Evolutionary conservation across 1,139 yeast genomes (phyloP), one percentile per base, ranked within the genome.

Genomic region (Saccharomyces hybrid): DNA sequence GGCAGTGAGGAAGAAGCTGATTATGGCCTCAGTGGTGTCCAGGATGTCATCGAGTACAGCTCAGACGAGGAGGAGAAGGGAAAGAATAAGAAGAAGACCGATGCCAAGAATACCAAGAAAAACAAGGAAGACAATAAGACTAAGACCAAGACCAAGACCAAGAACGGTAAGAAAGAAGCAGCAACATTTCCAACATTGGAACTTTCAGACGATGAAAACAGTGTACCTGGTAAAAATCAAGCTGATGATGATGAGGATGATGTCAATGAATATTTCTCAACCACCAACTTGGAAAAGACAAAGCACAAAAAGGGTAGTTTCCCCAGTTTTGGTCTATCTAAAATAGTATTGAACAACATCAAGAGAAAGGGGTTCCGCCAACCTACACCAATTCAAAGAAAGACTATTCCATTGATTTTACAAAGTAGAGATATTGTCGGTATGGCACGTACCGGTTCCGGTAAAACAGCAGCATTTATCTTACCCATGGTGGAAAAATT

Each of bases 401-500:
- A 91, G 68, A 85, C 99, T 2, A 88, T 95, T 55, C 99, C 99
- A 0, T 76, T 90, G 55, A 84, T 93, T 55, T 75, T 93, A 75
- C 91, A 88, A 56, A 85, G 83, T 56, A 78, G 96, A 66, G 99
- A 95, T 73, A 96, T 95, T 34, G 99, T 95, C 23, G 99, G 98
- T 65, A 95, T 95, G 96, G 99, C 99, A 23, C 81, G 98, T 66
- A 95, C 99, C 0, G 99, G 99, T 64, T 88, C 96, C 32, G 99
- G 99, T 76, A 95, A 95, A 69, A 95, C 99, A 0, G 98, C 98
- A 4, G 99, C 99, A 0, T 95, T 95, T 69, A 82, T 89, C n/a
- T 74, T 95, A 55, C 99, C 99, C 1, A 79, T 95, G 75, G 79
- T 95, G 61, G 98, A 95, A 65, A 85, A 81, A 64, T 75, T 91